Conservation (phyloP, 257 asterid genomes). For the Solanum pinnatisectum region DNA sequence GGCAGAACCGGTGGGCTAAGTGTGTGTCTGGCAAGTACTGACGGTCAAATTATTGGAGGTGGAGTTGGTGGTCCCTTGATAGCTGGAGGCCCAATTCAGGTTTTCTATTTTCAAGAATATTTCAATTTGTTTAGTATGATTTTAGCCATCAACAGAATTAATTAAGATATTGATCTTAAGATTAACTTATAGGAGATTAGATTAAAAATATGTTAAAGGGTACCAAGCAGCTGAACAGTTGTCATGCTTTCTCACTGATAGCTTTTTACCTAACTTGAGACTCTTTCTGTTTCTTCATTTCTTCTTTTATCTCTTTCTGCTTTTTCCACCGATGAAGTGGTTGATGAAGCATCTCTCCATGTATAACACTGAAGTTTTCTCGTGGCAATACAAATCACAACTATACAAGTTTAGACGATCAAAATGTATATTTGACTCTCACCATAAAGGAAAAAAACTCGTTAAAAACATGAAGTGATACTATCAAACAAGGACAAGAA, state of each 20-base stretch:
- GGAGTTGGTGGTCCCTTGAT: constrained; percentile 60
- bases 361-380: not conserved
- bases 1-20: constrained; percentile 50
- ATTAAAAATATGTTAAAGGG: not conserved
- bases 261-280: not conserved
- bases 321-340: not conserved
- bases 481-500: not conserved
- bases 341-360: not conserved
- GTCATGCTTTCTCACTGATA: not conserved
- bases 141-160: not conserved
- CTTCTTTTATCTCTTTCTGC: not conserved
- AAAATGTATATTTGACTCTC: not conserved
- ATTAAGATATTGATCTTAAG: not conserved
- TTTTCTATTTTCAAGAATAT: not conserved
- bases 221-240: not conserved
- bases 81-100: constrained; percentile 64
- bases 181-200: not conserved
- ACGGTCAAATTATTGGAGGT: constrained; percentile 64
- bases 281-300: not conserved
- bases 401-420: not conserved
- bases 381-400: not conserved
- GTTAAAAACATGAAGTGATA: not conserved
- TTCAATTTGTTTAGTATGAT: not conserved
- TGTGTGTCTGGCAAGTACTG: constrained; percentile 43
- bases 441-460: not conserved